Base-by-base conservation (phyloP, 495 filamentous ascomycete species). In the Podospora appendiculata region DNA sequence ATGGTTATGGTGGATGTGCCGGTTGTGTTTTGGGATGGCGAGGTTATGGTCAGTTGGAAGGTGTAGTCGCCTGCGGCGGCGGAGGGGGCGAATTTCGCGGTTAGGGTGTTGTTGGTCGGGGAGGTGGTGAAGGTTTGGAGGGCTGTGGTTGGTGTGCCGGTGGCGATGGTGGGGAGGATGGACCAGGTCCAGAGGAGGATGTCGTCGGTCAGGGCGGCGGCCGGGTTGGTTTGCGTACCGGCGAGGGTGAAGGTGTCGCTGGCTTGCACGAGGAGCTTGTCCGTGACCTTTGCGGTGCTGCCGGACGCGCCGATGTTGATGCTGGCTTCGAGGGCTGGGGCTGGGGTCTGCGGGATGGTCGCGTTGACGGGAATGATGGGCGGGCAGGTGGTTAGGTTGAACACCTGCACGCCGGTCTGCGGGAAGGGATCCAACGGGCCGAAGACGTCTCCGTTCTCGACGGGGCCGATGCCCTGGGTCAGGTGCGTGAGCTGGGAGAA, bases 361-460 rank as follows among this genome's bases (percentile, higher is more conserved):
- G 48, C 38, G 19, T 48, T 42, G 33, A 17, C 12, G 1, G 48
- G 48, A 1, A 25, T 16, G 9, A 4, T 47, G 4, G 42, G 38
- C 0, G 53, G 32, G 50, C 58, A 61, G 16, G 54, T 55, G 1
- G 45, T 43, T 8, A 58, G 19, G 49, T 59, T n/a, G 10, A 59
- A 57, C 14, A 52, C 39, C 1, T 54, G 16, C 1, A 62, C 60
- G 3, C 57, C 54, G 0, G 42, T 44, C 36, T 62, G 57, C 2
- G 60, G 57, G 25, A 60, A 62, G 6, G 60, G 60, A 1, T 57
- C 48, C 1, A 62, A 43, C 0, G 60, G 57, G 1, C 60, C 57
- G 11, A 41, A 62, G 16, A 57, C 38, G 32, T 54, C 52, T 1
- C 60, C 58, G 11, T 53, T 43, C n/a, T 48, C 57, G 16, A 51